Base-by-base conservation (phyloP, 805 yeast species). In the Ogataea pignaliae region DNA sequence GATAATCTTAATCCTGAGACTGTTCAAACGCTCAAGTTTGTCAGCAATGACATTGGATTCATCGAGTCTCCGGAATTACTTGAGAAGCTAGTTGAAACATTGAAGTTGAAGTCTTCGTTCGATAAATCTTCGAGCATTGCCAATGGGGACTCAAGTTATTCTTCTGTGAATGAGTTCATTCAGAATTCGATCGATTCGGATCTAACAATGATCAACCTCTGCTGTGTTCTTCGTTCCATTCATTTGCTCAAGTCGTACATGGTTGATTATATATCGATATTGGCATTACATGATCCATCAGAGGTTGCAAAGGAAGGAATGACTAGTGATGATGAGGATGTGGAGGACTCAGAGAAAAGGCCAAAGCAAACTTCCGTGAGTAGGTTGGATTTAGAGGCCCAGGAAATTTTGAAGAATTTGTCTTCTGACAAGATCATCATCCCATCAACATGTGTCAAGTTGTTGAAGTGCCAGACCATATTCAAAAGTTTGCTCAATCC, bases 401-500 rank as follows among this genome's bases (percentile, higher is more conserved):
- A 42, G 3, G 50, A 44, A 15, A 30, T 51, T 4, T 28, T 46
- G 14, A 34, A 41, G 4, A 42, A 47, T 11, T 41, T 56, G n/a
- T 39, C 49, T 11, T 43, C 50, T 1, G 46, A 47, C 15, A 48
- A 52, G 28, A 37, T 46, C 4, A 46, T 53, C 33, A 54, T 64
- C 31, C 68, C 67, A 29, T 37, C 44, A 2, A 41, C 42, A 10
- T 57, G 63, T 47, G 54, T 53, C 15, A 57, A 56, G 35, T 47
- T 64, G 34, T 45, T 47, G 14, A 63, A 61, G 44, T 53, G 55
- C 40, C 54, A 47, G 35, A 54, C 54, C n/a, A 52, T 63, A 12
- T 59, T 64, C 45, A 56, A 55, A 41, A 46, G 55, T 42, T 37
- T 64, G 18, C 37, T 62, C 16, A 43, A 55, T 32, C 61, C 65